These are phyloP conservation scores for Gossypium bickii DNA, from an alignment of 345 rosid species.

Conservation along the genomic window DNA sequence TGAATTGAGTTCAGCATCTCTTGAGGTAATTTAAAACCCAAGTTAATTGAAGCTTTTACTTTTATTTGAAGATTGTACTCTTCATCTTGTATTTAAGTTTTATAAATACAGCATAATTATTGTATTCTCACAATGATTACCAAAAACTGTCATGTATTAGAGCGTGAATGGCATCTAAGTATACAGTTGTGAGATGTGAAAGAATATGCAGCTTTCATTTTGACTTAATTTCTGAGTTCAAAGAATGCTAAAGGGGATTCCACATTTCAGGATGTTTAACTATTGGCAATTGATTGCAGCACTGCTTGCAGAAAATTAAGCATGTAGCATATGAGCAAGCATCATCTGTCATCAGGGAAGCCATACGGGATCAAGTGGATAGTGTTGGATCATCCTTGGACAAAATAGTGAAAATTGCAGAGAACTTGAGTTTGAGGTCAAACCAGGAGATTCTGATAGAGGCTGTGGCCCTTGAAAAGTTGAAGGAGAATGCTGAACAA, in stretches of 20 bases:
- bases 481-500: slow-evolving; percentile 23
- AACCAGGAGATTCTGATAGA: slow-evolving; percentile 87
- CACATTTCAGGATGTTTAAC: slow-evolving; percentile 21
- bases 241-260: not conserved
- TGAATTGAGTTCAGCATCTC: slow-evolving; percentile 61
- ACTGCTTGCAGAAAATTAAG: slow-evolving; percentile 62
- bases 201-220: slow-evolving; percentile 13
- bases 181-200: not conserved
- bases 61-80: not conserved
- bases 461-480: slow-evolving; percentile 88
- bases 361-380: slow-evolving; percentile 53
- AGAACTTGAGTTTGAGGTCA: slow-evolving; percentile 67
- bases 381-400: slow-evolving; percentile 59
- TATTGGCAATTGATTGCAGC: slow-evolving; percentile 46
- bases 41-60: slow-evolving; percentile 1
- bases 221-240: slow-evolving; percentile 6
- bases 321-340: slow-evolving; percentile 49
- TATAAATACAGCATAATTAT: slow-evolving; percentile 2
- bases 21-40: slow-evolving; percentile 13
- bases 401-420: slow-evolving; percentile 66
- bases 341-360: slow-evolving; percentile 59
- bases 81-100: slow-evolving; percentile 21
- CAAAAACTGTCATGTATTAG: not conserved
- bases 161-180: not conserved
- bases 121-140: not conserved